Base-by-base conservation (phyloP, 768 basidiomycete genomes). In the Leccinum truebloodii region DNA sequence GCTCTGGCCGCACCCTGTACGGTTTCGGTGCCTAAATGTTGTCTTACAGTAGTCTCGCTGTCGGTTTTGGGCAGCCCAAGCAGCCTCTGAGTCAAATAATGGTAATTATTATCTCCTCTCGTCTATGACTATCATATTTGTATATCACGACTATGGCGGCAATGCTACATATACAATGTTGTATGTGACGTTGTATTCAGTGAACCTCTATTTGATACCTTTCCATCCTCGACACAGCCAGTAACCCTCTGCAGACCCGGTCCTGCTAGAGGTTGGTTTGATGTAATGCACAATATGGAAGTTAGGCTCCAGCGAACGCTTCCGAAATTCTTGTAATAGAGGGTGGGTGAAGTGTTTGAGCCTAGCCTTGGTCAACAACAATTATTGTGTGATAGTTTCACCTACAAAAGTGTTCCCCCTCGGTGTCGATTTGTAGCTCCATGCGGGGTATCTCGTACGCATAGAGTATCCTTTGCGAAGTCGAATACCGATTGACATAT, bases 271-370 rank as follows among this genome's bases (percentile, higher is more conserved):
- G n/a, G 83, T 77, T 0, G 95, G 95, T 71, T 98, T 98, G 67
- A 87, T 75, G 67, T 81, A 86, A 18, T 79, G 74, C 1, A 97
- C 91, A 18, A 79, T 73, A 28, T 79, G 72, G 70, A 98, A 98
- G 62, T 81, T 77, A 0, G 85, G 84, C 22, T 80, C 76, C 2
- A 97, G 79, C 6, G 75, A 70, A n/a, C 79, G 68, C 32, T 76
- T 75, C 10, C 86, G 80, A 71, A 97, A 96, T n/a, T 78, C 69
- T 44, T 86, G 78, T 20, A 90, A 71, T 41, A 84, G 71, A 2
- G 93, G 94, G 71, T 94, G 90, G 18, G 79, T 78, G 65, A 97
- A 96, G 74, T 91, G 86, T 67, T 97, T 97, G 60, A 97, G 78
- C 22, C 94, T 97, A 62, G 6, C 4, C 39, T 50, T 53, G 28